Evolutionary conservation across 2,329 filamentous ascomycete genomes (phyloP).

Genomic region (Teratosphaeria zuluensis): DNA sequence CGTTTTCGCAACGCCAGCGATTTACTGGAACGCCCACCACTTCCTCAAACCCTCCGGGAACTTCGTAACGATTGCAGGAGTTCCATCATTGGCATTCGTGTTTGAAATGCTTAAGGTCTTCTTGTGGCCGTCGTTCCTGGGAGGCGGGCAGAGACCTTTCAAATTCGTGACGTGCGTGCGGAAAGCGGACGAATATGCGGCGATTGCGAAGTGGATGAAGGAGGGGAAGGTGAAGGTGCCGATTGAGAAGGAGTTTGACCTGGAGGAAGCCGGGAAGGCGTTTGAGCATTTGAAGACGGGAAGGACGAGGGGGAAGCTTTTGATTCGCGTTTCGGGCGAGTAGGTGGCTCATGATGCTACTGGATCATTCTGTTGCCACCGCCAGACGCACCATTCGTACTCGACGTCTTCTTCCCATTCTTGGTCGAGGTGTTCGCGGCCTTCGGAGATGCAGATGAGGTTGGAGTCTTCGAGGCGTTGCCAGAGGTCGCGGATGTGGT

Average conservation of each 20-base stretch:
- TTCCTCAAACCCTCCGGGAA: constrained; percentile 42
- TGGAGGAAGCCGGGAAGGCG: constrained; percentile 48
- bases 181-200: constrained; percentile 36
- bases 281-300: constrained; percentile 50
- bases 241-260: constrained; percentile 46
- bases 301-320: constrained; percentile 50
- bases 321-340: constrained; percentile 26
- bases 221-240: constrained; percentile 50
- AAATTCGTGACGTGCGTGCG: constrained; percentile 30
- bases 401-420: constrained; percentile 29
- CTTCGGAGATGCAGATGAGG: constrained; percentile 27
- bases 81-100: constrained; percentile 16
- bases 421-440: constrained; percentile 20
- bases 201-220: constrained; percentile 46
- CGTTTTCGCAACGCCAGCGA: constrained; percentile 39
- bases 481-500: constrained; percentile 35
- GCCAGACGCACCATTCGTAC: constrained; percentile 31
- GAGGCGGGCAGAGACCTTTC: constrained; percentile 41
- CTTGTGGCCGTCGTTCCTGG: constrained; percentile 35
- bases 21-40: constrained; percentile 45
- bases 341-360: neutral
- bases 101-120: constrained; percentile 27
- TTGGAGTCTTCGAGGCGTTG: constrained; percentile 27
- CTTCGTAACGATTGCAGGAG: constrained; percentile 44
- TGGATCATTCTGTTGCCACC: constrained; percentile 17